These are phyloP conservation scores for Eucalyptus tenuipes DNA, from an alignment of 345 rosid species.

Conservation along the genomic window DNA sequence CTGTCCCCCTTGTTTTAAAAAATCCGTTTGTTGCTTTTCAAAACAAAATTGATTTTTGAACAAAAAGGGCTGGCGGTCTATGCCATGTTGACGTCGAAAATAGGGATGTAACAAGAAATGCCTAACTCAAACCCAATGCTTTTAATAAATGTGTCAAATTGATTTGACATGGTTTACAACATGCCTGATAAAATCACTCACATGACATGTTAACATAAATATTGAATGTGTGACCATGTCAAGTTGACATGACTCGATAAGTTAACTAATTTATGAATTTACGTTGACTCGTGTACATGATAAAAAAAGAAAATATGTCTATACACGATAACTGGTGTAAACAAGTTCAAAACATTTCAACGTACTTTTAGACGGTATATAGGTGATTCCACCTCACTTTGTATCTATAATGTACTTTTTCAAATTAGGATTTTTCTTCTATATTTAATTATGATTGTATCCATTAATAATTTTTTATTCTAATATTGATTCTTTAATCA, in stretches of 20 bases:
- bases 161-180: neutral
- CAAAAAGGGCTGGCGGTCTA: neutral
- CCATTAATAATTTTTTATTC: neutral
- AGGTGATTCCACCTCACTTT: neutral
- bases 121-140: neutral
- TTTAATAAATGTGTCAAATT: neutral
- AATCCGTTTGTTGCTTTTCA: neutral
- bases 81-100: neutral
- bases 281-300: neutral
- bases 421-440: neutral
- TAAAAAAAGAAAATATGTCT: neutral
- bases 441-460: neutral
- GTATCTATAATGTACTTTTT: neutral
- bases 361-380: neutral
- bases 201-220: rapidly evolving
- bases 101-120: neutral
- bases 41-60: neutral
- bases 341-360: neutral
- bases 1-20: neutral
- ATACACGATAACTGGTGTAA: neutral
- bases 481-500: neutral
- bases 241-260: neutral
- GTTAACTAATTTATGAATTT: neutral
- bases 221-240: neutral
- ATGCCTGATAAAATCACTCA: neutral